A percentile compares a stretch with the other conserved stretches of the same genome.
Conservation (phyloP, 2,329 filamentous ascomycete genomes). For the Parastagonospora nodorum region DNA sequence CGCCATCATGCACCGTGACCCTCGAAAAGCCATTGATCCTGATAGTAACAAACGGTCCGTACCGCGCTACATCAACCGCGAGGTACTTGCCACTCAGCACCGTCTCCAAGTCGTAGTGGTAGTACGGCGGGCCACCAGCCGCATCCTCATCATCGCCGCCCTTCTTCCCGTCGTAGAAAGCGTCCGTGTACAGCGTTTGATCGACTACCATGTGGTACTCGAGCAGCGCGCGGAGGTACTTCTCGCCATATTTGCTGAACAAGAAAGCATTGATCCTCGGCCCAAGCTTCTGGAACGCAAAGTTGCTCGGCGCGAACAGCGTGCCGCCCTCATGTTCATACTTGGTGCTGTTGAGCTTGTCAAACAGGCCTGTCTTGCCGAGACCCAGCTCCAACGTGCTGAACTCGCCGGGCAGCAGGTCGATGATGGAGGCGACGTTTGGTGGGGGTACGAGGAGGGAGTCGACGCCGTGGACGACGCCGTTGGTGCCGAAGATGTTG, state of each 20-base stretch:
- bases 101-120: constrained; percentile 74
- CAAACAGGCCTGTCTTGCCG: constrained; percentile 72
- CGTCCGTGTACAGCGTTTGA: constrained; percentile 81
- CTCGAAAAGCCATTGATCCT: constrained; percentile 74
- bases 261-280: constrained; percentile 78
- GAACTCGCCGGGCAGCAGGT: constrained; percentile 70
- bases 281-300: constrained; percentile 78
- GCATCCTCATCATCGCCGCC: constrained; percentile 26
- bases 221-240: constrained; percentile 77
- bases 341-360: constrained; percentile 60
- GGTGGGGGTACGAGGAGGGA: constrained; percentile 78
- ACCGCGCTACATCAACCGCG: constrained; percentile 71
- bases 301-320: constrained; percentile 80
- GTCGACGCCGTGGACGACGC: constrained; percentile 79
- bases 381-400: constrained; percentile 78
- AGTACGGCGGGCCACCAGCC: constrained; percentile 50
- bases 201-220: constrained; percentile 78
- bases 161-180: constrained; percentile 65
- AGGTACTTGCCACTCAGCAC: constrained; percentile 69
- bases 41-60: constrained; percentile 71
- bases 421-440: constrained; percentile 65
- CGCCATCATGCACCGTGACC: constrained; percentile 70
- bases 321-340: constrained; percentile 67
- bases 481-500: constrained; percentile 77
- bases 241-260: constrained; percentile 74